Conservation (phyloP, 805 yeast species). For the Suhomyces emberorum region DNA sequence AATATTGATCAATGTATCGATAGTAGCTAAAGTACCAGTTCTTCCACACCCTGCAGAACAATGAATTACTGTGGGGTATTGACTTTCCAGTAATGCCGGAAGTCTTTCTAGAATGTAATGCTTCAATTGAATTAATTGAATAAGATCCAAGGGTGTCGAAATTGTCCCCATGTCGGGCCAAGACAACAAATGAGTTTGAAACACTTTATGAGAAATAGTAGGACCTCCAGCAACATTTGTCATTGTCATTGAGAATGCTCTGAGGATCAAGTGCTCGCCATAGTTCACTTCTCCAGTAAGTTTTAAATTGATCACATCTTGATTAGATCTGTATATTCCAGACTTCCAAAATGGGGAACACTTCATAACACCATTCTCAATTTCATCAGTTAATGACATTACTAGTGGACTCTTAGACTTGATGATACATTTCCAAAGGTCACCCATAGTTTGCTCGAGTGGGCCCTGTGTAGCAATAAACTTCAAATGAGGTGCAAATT, state of each 20-base stretch:
- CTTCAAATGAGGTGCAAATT: slow-evolving; percentile 12
- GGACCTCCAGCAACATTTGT: slow-evolving; percentile 3
- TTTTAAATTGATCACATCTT: slow-evolving; percentile 21
- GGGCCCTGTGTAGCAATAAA: slow-evolving; percentile 92
- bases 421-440: slow-evolving; percentile 78
- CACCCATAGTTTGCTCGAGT: slow-evolving; percentile 63
- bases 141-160: slow-evolving; percentile 52
- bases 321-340: slow-evolving; percentile 45
- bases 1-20: slow-evolving; percentile 26
- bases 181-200: slow-evolving; percentile 71
- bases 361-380: slow-evolving; percentile 75
- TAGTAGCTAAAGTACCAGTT: slow-evolving; percentile 27
- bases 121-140: slow-evolving; percentile 41
- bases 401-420: slow-evolving; percentile 64
- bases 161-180: slow-evolving; percentile 86
- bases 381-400: slow-evolving; percentile 70
- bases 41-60: slow-evolving; percentile 32
- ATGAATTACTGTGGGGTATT: slow-evolving; percentile 41
- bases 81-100: slow-evolving; percentile 1
- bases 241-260: slow-evolving; percentile 15
- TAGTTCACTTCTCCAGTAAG: slow-evolving; percentile 1
- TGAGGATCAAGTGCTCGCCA: slow-evolving; percentile 11
- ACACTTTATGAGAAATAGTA: slow-evolving; percentile 38
- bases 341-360: slow-evolving; percentile 76
- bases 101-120: slow-evolving; percentile 12